A percentile compares a stretch with the other conserved stretches of the same genome.
Evolutionary conservation across 2,329 filamentous ascomycete genomes (phyloP).

Genomic region (Xylariaceae sp.): DNA sequence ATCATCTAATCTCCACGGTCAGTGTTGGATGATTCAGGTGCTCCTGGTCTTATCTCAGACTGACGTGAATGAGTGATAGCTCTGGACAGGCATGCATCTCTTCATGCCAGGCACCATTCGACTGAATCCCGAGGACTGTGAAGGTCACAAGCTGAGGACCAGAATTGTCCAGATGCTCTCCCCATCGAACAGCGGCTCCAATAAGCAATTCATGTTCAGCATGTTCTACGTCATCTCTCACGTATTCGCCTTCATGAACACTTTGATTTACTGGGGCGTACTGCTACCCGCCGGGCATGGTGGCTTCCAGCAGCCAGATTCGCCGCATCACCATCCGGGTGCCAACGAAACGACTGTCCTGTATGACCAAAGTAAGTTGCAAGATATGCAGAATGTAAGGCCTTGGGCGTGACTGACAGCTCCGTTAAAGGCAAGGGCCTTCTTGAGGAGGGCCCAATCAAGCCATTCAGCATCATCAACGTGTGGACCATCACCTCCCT

Average conservation of each 20-base stretch:
- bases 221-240: slow-evolving; percentile 44
- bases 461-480: slow-evolving; percentile 42
- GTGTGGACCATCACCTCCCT: slow-evolving; percentile 39
- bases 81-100: slow-evolving; percentile 49
- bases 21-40: not conserved
- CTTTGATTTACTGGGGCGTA: slow-evolving; percentile 43
- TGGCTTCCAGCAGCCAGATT: slow-evolving; percentile 22
- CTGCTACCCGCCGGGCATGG: slow-evolving; percentile 34
- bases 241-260: slow-evolving; percentile 47
- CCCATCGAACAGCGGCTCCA: slow-evolving; percentile 38
- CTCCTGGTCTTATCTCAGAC: not conserved
- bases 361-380: slow-evolving; percentile 24
- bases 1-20: slow-evolving; percentile 44
- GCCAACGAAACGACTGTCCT: slow-evolving; percentile 12
- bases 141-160: slow-evolving; percentile 31
- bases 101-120: slow-evolving; percentile 39
- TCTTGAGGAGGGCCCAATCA: slow-evolving; percentile 44
- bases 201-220: slow-evolving; percentile 42
- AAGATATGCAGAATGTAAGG: not conserved
- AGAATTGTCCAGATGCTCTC: slow-evolving; percentile 38
- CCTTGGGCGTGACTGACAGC: slow-evolving; percentile 4
- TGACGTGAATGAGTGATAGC: slow-evolving; percentile 24
- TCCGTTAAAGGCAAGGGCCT: slow-evolving; percentile 38
- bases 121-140: slow-evolving; percentile 21
- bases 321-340: slow-evolving; percentile 15